These are phyloP conservation scores for Agrostemma githago DNA, from an alignment of 148 eudicot species.

Conservation along the genomic window DNA sequence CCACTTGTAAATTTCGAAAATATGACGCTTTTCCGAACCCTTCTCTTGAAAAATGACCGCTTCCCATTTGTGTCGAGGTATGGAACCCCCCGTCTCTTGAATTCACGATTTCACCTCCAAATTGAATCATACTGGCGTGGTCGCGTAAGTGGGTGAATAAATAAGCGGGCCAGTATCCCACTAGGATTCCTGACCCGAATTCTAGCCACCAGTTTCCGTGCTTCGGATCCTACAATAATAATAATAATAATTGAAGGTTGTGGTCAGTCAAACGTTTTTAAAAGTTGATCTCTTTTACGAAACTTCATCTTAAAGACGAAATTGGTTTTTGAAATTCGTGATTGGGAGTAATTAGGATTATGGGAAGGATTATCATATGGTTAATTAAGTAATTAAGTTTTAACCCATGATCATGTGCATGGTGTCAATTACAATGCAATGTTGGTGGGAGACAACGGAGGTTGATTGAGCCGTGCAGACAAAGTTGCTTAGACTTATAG, in stretches of 20 bases:
- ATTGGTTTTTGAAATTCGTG: too few relatives aligned
- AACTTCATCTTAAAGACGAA: too few relatives aligned
- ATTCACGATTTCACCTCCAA: conserved; percentile 81
- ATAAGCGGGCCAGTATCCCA: conserved; percentile 84
- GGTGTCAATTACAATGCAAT: conserved; percentile 21
- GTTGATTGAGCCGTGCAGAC: conserved; percentile 19
- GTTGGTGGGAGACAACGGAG: conserved; percentile 16
- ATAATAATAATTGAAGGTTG: not conserved
- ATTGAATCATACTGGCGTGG: conserved; percentile 84
- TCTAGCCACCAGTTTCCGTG: conserved; percentile 97
- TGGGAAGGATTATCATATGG: not conserved
- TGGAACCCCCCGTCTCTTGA: conserved; percentile 44
- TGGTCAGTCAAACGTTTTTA: not conserved
- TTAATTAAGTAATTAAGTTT: not conserved
- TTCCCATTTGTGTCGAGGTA: conserved; percentile 84
- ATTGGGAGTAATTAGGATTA: too few relatives aligned
- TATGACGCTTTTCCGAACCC: conserved; percentile 82
- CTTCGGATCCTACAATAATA: conserved; percentile 58
- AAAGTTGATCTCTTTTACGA: too few relatives aligned
- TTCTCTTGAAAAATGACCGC: conserved; percentile 77
- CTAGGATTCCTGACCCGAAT: conserved; percentile 71
- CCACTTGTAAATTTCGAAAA: conserved; percentile 68
- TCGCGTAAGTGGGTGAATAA: conserved; percentile 61
- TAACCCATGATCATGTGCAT: conserved; percentile 22
- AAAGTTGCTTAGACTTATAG: conserved; percentile 22